Evolutionary conservation across 1,284 basidiomycete genomes (phyloP).

Genomic region (Cronartium quercuum): DNA sequence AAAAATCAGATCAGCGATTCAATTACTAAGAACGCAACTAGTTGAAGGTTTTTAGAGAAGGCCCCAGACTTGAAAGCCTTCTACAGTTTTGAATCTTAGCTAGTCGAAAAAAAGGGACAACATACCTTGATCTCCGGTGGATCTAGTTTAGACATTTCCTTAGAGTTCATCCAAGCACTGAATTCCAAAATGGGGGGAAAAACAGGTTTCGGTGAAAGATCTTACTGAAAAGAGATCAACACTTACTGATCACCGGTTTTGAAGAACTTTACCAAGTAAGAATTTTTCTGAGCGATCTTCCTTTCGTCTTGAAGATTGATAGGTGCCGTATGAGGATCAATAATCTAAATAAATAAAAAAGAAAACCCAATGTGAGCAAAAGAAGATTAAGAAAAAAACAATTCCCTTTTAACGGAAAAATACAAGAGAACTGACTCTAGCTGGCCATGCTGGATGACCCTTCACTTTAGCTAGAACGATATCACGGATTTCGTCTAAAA

Average conservation of each 20-base stretch:
- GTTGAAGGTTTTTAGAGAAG: too few relatives aligned
- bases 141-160: constrained; percentile 32
- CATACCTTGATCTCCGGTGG: constrained; percentile 18
- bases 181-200: not conserved
- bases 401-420: not conserved
- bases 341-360: not conserved
- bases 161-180: constrained; percentile 39
- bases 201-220: not conserved
- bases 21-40: too few relatives aligned
- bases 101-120: not conserved
- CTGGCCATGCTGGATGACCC: constrained; percentile 78
- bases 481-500: constrained; percentile 52
- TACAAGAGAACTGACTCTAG: constrained; percentile 17
- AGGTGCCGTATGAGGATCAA: constrained; percentile 34
- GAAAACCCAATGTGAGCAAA: not conserved
- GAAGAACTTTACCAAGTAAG: constrained; percentile 37
- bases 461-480: constrained; percentile 86
- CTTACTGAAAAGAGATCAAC: not conserved
- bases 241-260: constrained; percentile 33
- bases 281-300: constrained; percentile 32
- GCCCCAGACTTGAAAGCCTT: too few relatives aligned
- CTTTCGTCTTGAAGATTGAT: constrained; percentile 31
- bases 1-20: too few relatives aligned
- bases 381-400: not conserved
- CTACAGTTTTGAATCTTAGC: too few relatives aligned